Conservation (phyloP, 306 rosid species). For the Quercus gilva region DNA sequence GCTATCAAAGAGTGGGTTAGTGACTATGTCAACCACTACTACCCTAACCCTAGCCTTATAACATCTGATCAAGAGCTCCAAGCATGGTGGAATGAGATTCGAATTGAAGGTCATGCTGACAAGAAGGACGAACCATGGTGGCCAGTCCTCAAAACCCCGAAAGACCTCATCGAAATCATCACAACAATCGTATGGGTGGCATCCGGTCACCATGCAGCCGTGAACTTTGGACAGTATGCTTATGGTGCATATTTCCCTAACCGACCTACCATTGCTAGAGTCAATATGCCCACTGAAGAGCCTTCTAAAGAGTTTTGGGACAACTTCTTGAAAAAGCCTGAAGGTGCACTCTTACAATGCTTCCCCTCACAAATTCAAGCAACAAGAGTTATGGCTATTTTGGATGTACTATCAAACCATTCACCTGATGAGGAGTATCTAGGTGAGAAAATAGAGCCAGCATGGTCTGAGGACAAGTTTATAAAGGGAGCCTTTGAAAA, state of each 20-base stretch:
- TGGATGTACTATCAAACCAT: conserved; percentile 44
- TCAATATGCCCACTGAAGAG: conserved; percentile 42
- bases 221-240: conserved; percentile 58
- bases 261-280: conserved; percentile 35
- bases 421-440: conserved; percentile 53
- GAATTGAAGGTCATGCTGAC: conserved; percentile 36
- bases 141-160: conserved; percentile 36
- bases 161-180: conserved; percentile 31
- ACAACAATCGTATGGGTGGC: conserved; percentile 44
- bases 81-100: conserved; percentile 74
- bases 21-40: conserved; percentile 37
- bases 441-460: conserved; percentile 30
- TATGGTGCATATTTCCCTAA: conserved; percentile 51
- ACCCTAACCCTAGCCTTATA: not conserved
- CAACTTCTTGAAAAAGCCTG: conserved; percentile 30
- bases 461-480: conserved; percentile 43
- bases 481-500: conserved; percentile 32
- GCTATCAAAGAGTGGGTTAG: conserved; percentile 38
- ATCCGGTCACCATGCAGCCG: conserved; percentile 58
- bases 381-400: conserved; percentile 29
- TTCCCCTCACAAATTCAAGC: conserved; percentile 52
- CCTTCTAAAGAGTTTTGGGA: conserved; percentile 26
- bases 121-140: conserved; percentile 60
- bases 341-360: conserved; percentile 22
- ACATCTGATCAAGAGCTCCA: conserved; percentile 51